A percentile compares a stretch with the other conserved stretches of the same genome.
These are phyloP conservation scores for Citrus medica DNA, from an alignment of 345 rosid genomes.

Conservation along the genomic window DNA sequence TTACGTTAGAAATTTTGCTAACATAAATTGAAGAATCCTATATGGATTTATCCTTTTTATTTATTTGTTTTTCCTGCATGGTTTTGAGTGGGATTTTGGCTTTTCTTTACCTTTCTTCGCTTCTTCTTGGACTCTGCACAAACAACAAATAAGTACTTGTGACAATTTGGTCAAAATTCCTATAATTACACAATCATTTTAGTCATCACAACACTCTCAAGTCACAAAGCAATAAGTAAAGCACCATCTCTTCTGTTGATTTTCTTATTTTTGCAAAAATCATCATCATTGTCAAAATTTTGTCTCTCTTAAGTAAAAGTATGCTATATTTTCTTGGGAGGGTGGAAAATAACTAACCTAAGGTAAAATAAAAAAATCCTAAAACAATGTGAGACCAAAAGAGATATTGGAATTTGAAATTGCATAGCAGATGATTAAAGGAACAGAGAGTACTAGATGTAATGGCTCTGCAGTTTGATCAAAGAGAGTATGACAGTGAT, in stretches of 20 bases:
- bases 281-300: background rate
- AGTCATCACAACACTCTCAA: background rate
- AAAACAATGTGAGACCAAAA: slow-evolving; percentile 7
- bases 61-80: slow-evolving; percentile 30
- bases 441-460: slow-evolving; percentile 4
- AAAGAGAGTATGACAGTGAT: slow-evolving; percentile 5
- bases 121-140: slow-evolving; percentile 3
- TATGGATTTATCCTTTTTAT: background rate
- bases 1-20: slow-evolving; percentile 17
- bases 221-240: slow-evolving; percentile 16
- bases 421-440: slow-evolving; percentile 13
- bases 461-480: background rate
- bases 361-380: background rate
- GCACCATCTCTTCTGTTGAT: slow-evolving; percentile 2
- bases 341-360: too few species aligned
- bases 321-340: background rate
- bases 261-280: slow-evolving; percentile 1
- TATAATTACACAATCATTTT: slow-evolving; percentile 29
- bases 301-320: slow-evolving; percentile 5
- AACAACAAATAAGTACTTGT: slow-evolving; percentile 25
- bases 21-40: slow-evolving; percentile 21
- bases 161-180: slow-evolving; percentile 10
- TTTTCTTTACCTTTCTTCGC: slow-evolving; percentile 14
- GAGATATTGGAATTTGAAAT: slow-evolving; percentile 16
- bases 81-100: slow-evolving; percentile 57